phyloP scores from a whole-genome alignment of 2,329 filamentous ascomycete genomes.

The Atkinsonella hypoxylon region DNA sequence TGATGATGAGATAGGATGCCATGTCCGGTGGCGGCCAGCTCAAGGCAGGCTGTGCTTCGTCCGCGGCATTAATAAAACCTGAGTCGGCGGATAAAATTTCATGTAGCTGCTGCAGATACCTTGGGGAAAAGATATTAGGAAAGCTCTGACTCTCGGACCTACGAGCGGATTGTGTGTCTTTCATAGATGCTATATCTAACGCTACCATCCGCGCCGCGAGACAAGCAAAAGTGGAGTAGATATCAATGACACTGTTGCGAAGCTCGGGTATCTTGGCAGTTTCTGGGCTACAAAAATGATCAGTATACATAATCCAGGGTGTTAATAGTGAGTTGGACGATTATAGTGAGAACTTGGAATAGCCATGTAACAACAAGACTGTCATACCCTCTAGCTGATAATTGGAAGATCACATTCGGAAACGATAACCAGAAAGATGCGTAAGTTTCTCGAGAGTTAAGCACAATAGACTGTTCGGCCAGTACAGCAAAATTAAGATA shows the following conservation, averaged over 20 bases:
- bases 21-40: conserved; percentile 11
- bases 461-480: conserved; percentile 21
- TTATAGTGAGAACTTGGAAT: not conserved
- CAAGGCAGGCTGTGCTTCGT: conserved; percentile 7
- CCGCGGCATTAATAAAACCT: conserved; percentile 6
- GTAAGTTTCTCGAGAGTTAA: conserved; percentile 32
- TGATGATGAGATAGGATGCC: conserved; percentile 25
- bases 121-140: conserved; percentile 16
- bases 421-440: conserved; percentile 39
- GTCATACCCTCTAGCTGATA: conserved; percentile 28
- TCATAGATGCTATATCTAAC: conserved; percentile 27
- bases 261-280: conserved; percentile 14
- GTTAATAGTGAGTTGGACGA: not conserved
- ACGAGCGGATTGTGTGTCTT: conserved; percentile 8
- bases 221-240: conserved; percentile 32
- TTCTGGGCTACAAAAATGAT: conserved; percentile 3
- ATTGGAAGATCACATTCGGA: conserved; percentile 33
- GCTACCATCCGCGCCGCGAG: conserved; percentile 40
- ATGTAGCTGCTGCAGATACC: conserved; percentile 34
- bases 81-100: conserved; percentile 13
- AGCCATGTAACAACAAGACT: not conserved
- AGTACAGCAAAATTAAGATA: conserved; percentile 31
- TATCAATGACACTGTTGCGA: conserved; percentile 17
- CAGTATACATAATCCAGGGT: not conserved
- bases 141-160: conserved; percentile 5